phyloP scores from a whole-genome alignment of 2,329 filamentous ascomycete species.

The Aspergillus caelatus region DNA sequence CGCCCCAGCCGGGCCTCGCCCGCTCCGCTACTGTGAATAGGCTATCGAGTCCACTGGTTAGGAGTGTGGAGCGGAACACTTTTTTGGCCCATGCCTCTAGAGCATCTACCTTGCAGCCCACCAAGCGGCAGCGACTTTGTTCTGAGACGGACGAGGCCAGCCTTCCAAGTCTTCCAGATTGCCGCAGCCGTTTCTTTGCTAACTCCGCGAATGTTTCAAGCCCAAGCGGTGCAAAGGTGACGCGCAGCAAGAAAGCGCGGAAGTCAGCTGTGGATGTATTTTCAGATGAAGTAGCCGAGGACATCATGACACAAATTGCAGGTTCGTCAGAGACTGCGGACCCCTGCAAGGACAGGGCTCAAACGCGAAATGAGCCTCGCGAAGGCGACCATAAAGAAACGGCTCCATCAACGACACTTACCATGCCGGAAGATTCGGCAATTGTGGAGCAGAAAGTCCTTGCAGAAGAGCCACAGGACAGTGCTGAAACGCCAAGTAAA shows the following conservation, averaged over 20 bases:
- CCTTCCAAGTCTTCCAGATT: constrained; percentile 33
- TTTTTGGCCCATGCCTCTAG: constrained; percentile 43
- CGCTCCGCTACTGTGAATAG: constrained; percentile 39
- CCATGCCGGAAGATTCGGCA: neutral
- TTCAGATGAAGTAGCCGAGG: constrained; percentile 57
- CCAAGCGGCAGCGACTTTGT: constrained; percentile 56
- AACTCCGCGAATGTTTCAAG: constrained; percentile 36
- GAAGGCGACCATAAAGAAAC: neutral
- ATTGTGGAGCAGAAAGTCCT: neutral
- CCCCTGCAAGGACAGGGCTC: neutral
- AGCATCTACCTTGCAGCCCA: constrained; percentile 48
- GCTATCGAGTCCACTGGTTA: constrained; percentile 46
- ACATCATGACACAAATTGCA: constrained; percentile 51
- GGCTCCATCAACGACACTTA: neutral
- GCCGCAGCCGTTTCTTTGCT: constrained; percentile 54
- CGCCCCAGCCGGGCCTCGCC: constrained; percentile 38
- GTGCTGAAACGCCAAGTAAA: neutral
- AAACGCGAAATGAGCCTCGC: neutral
- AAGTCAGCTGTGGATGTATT: constrained; percentile 52
- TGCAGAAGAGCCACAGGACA: neutral
- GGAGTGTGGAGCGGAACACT: constrained; percentile 42
- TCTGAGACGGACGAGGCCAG: constrained; percentile 47
- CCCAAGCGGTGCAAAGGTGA: constrained; percentile 41
- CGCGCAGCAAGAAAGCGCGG: constrained; percentile 44
- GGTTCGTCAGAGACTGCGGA: constrained; percentile 31